These are phyloP conservation scores for Salvia splendens DNA, from an alignment of 257 asterid genomes.

Conservation along the genomic window DNA sequence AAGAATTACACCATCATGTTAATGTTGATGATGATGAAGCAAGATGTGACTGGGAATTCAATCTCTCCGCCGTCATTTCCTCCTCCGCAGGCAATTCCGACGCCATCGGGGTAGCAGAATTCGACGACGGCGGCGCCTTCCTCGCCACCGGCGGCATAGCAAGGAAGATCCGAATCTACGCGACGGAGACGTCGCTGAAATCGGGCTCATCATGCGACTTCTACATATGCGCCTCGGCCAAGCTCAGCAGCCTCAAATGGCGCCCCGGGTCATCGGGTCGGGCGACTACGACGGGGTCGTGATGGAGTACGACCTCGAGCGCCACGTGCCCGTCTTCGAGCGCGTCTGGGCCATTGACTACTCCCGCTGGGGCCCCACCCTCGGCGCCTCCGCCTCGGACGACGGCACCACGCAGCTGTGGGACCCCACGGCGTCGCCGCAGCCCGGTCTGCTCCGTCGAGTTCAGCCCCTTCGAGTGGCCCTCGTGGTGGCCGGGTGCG, in stretches of 20 bases:
- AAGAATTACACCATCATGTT: too few species aligned
- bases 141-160: too few species aligned
- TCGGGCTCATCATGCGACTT: constrained; percentile 43
- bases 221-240: constrained; percentile 81
- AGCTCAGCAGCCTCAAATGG: constrained; percentile 81
- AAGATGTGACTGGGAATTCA: too few species aligned
- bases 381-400: constrained; percentile 92
- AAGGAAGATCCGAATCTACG: constrained; percentile 60
- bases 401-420: constrained; percentile 93
- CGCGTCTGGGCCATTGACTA: constrained; percentile 91
- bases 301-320: constrained; percentile 80
- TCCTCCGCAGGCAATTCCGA: too few species aligned
- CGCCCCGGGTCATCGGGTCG: constrained; percentile 83
- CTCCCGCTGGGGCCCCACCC: constrained; percentile 47
- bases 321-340: constrained; percentile 71
- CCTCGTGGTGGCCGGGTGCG: constrained; percentile 64
- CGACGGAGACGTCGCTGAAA: constrained; percentile 4
- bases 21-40: too few species aligned
- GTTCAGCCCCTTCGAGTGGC: constrained; percentile 66
- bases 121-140: too few species aligned
- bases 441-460: constrained; percentile 83
- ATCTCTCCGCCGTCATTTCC: too few species aligned
- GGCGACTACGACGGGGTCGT: constrained; percentile 91
- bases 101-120: too few species aligned
- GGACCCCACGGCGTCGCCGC: too few species aligned